Base-by-base conservation (phyloP, 1,139 yeast species). In the Yarrowia galli region DNA sequence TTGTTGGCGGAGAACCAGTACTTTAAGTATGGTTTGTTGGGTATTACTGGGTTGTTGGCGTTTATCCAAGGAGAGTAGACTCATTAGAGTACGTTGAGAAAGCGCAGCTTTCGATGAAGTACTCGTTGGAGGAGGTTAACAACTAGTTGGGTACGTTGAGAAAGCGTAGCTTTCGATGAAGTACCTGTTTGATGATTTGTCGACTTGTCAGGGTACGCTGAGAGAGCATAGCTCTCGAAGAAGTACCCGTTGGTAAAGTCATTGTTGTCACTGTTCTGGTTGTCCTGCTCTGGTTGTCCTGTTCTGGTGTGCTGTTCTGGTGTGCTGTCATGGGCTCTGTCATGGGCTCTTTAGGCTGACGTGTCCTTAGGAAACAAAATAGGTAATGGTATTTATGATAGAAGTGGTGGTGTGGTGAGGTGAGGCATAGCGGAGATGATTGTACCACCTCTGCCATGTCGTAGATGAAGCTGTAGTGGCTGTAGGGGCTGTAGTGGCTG, bases 1-100 rank as follows among this genome's bases (percentile, higher is more conserved):
- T 84, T 93, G 75, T 85, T 95, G 73, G 91, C 97, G n/a, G 99
- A 96, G 75, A 92, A 92, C 75, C 84, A 84, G 67, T 90, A 89
- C 75, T 86, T 90, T 78, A 89, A 89, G 75, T 88, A 85, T 73
- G 88, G 87, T 1, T 78, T 91, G 74, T 79, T 92, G 72, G 97
- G 90, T 0, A 75, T 87, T 56, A 82, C 91, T 79, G 91, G 88
- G 6, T 69, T 91, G 25, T 69, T 79, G 28, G 75, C 81, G 5
- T 71, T 79, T 64, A 65, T 79, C 13, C 79, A 77, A 68, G 72
- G 76, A 40, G 81, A 79, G 35, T 76, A 71, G 35, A 69, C 10
- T 18, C 18, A n/a, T 10, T 7, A 12, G 15, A 49, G 40, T 18
- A 18, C 56, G 40, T 2, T 49, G 25, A 28, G 23, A 32, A 46